These are phyloP conservation scores for Podosphaera fusca DNA, from an alignment of 2,329 filamentous ascomycete species.

Conservation along the genomic window DNA sequence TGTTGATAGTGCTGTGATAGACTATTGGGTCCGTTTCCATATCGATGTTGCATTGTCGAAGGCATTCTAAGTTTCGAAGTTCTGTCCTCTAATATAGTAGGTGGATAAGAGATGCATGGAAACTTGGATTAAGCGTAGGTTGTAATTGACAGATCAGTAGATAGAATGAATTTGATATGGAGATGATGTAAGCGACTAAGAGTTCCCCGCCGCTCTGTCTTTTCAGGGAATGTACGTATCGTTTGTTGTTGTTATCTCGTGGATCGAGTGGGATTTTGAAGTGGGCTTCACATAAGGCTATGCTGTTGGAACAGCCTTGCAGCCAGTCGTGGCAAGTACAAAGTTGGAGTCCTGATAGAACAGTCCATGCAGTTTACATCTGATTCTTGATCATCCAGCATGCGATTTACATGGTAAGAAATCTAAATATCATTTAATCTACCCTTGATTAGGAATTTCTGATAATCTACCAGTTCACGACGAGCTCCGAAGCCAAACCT, in stretches of 20 bases:
- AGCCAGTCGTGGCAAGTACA: not conserved
- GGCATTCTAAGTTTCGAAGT: constrained; percentile 15
- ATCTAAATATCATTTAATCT: constrained; percentile 2
- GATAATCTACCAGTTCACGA: constrained; percentile 10
- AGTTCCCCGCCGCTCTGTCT: too few relatives aligned
- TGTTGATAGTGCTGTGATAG: constrained; percentile 21
- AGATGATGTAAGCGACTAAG: too few relatives aligned
- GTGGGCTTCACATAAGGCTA: too few relatives aligned
- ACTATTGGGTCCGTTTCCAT: constrained; percentile 15
- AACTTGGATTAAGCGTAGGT: too few relatives aligned
- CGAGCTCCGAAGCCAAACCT: constrained; percentile 36
- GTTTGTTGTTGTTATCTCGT: too few relatives aligned
- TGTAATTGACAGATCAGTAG: too few relatives aligned
- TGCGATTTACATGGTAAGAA: constrained; percentile 15
- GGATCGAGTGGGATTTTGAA: too few relatives aligned
- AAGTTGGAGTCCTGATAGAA: not conserved
- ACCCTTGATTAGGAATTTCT: not conserved
- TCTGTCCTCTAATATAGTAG: constrained; percentile 13
- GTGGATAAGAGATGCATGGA: too few relatives aligned
- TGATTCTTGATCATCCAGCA: constrained; percentile 6
- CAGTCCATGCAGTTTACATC: too few relatives aligned
- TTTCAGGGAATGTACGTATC: too few relatives aligned
- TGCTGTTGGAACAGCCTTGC: too few relatives aligned
- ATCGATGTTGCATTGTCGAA: constrained; percentile 17
- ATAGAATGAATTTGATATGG: too few relatives aligned